phyloP scores from a whole-genome alignment of 2,329 filamentous ascomycete species.

The Fusarium sp. region DNA sequence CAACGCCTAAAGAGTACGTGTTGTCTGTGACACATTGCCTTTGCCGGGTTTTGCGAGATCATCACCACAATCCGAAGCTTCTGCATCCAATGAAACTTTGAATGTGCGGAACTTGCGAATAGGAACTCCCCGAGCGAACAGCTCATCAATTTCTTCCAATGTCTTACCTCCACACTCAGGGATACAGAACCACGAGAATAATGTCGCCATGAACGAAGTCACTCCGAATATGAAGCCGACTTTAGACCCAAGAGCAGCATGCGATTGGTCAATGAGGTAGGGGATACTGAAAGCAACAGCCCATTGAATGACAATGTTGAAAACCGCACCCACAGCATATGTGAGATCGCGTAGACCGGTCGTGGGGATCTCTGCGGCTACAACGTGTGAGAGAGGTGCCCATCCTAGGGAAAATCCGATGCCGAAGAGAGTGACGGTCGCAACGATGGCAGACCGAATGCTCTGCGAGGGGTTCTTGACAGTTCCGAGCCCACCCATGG shows the following conservation, averaged over 20 bases:
- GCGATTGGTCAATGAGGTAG: constrained; percentile 49
- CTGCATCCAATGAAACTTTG: not conserved
- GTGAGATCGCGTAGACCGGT: constrained; percentile 46
- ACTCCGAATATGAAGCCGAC: constrained; percentile 32
- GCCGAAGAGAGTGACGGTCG: constrained; percentile 45
- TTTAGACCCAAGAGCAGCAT: constrained; percentile 45
- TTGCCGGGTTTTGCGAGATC: not conserved
- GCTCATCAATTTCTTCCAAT: constrained; percentile 39
- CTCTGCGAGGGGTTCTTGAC: constrained; percentile 11
- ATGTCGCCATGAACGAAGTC: constrained; percentile 11
- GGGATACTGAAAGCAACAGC: constrained; percentile 47
- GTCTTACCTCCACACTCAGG: constrained; percentile 35
- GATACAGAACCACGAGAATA: constrained; percentile 32
- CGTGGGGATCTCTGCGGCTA: constrained; percentile 48
- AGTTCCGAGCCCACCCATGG: constrained; percentile 51
- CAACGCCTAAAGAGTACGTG: not conserved
- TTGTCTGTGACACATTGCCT: not conserved
- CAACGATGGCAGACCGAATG: constrained; percentile 44
- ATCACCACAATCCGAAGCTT: not conserved
- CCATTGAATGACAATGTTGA: constrained; percentile 20
- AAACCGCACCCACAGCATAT: constrained; percentile 40
- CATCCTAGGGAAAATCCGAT: constrained; percentile 47
- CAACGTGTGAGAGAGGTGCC: constrained; percentile 49
- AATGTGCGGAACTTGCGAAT: constrained; percentile 31
- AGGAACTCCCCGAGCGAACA: constrained; percentile 28